phyloP scores from a whole-genome alignment of 192 early-diverging fungal genomes.

The Physocladia obscura region DNA sequence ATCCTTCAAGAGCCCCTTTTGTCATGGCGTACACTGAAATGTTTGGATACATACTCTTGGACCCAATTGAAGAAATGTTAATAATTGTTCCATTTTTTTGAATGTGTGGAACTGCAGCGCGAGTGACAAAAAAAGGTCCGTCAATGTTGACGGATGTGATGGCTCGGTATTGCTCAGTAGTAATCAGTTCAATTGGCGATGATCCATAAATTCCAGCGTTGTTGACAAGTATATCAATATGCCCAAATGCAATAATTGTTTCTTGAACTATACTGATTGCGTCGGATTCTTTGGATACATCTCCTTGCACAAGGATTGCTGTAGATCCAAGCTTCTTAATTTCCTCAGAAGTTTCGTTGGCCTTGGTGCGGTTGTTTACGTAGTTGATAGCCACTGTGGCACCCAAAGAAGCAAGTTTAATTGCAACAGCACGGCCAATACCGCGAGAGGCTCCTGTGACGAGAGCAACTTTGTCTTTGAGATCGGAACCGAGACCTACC shows the following conservation, averaged over 20 bases:
- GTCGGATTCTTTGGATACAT: constrained; percentile 27
- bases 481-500: too few species aligned
- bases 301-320: constrained; percentile 42
- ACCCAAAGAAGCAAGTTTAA: constrained; percentile 21
- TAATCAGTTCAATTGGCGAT: constrained; percentile 32
- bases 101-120: constrained; percentile 33
- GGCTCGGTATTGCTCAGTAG: constrained; percentile 31
- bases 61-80: constrained; percentile 37
- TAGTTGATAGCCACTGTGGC: constrained; percentile 40
- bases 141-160: constrained; percentile 40
- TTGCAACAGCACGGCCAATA: constrained; percentile 37
- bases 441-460: constrained; percentile 41
- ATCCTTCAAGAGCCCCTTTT: constrained; percentile 29
- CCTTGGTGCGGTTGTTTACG: constrained; percentile 8
- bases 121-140: constrained; percentile 43
- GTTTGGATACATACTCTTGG: constrained; percentile 16
- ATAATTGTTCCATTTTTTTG: constrained; percentile 31
- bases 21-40: constrained; percentile 29
- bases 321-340: neutral
- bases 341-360: constrained; percentile 16
- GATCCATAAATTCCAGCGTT: constrained; percentile 40
- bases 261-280: constrained; percentile 27
- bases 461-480: constrained; percentile 29
- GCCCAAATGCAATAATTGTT: constrained; percentile 36
- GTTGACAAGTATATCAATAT: constrained; percentile 45